Percentiles rank a stretch among this genome's conserved stretches.
Evolutionary conservation across 1,139 yeast species (phyloP).

Genomic region (Zygoascus hellenicus): DNA sequence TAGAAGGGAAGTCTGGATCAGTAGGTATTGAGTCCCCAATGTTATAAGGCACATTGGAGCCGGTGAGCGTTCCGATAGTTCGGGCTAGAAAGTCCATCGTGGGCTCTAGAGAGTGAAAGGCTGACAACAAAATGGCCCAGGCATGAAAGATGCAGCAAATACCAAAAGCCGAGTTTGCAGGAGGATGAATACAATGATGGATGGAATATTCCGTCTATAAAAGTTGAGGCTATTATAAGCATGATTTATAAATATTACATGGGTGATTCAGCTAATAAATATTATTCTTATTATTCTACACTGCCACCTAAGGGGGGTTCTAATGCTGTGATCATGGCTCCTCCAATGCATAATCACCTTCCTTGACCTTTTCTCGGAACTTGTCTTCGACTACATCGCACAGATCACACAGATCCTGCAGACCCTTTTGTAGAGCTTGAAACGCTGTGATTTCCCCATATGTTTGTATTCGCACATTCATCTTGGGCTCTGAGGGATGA

Average conservation of each 20-base stretch:
- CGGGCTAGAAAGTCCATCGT: slow-evolving; percentile 35
- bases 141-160: not conserved
- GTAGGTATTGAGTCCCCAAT: slow-evolving; percentile 24
- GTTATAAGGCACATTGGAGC: slow-evolving; percentile 30
- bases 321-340: slow-evolving; percentile 35
- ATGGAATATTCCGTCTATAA: too few relatives aligned
- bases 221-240: too few relatives aligned
- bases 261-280: not conserved
- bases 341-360: slow-evolving; percentile 42
- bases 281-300: slow-evolving; percentile 5
- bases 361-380: slow-evolving; percentile 46
- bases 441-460: slow-evolving; percentile 81
- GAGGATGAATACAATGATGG: too few relatives aligned
- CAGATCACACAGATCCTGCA: slow-evolving; percentile 75
- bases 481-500: slow-evolving; percentile 92
- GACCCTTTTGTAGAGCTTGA: slow-evolving; percentile 89
- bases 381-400: slow-evolving; percentile 79
- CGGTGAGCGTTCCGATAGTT: slow-evolving; percentile 34
- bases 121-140: slow-evolving; percentile 3
- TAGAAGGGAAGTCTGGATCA: slow-evolving; percentile 29
- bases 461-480: slow-evolving; percentile 90
- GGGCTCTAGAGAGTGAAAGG: not conserved
- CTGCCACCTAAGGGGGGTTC: too few relatives aligned
- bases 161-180: too few relatives aligned
- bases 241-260: not conserved